Evolutionary conservation across 345 rosid species (phyloP).

Genomic region (Acer campestre): DNA sequence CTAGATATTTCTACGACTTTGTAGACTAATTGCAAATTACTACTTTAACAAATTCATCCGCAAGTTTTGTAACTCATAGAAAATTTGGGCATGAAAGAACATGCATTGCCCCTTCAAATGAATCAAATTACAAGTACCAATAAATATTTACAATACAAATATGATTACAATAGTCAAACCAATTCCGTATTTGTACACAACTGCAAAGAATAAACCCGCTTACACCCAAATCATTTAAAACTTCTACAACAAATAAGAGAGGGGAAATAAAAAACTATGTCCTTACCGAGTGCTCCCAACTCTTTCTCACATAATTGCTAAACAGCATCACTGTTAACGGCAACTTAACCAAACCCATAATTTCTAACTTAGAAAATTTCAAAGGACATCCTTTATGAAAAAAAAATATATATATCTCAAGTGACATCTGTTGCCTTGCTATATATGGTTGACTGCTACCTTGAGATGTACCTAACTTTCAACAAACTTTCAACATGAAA

Average conservation of each 20-base stretch:
- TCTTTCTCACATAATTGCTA: too few species aligned
- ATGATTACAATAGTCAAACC: slow-evolving; percentile 99
- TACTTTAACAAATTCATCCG: slow-evolving; percentile 76
- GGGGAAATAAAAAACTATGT: slow-evolving; percentile 16
- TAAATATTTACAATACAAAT: slow-evolving; percentile 97
- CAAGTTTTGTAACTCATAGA: slow-evolving; percentile 76
- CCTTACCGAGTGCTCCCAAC: slow-evolving; percentile 46
- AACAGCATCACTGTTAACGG: too few species aligned
- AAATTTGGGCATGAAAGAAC: slow-evolving; percentile 35
- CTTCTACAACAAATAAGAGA: slow-evolving; percentile 25
- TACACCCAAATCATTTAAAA: slow-evolving; percentile 47
- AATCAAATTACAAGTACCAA: slow-evolving; percentile 57
- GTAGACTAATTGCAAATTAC: too few species aligned
- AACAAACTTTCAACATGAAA: too few species aligned
- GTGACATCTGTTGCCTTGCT: too few species aligned
- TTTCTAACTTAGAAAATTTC: too few species aligned
- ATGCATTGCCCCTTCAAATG: slow-evolving; percentile 42
- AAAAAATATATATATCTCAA: too few species aligned
- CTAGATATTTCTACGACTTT: too few species aligned
- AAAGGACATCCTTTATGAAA: too few species aligned
- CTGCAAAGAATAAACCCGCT: slow-evolving; percentile 90
- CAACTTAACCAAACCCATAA: too few species aligned
- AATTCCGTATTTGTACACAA: slow-evolving; percentile 99
- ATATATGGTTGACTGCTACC: too few species aligned
- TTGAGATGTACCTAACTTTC: too few species aligned